Conservation (phyloP, 2,329 filamentous ascomycete species). For the Fusarium devonianum region DNA sequence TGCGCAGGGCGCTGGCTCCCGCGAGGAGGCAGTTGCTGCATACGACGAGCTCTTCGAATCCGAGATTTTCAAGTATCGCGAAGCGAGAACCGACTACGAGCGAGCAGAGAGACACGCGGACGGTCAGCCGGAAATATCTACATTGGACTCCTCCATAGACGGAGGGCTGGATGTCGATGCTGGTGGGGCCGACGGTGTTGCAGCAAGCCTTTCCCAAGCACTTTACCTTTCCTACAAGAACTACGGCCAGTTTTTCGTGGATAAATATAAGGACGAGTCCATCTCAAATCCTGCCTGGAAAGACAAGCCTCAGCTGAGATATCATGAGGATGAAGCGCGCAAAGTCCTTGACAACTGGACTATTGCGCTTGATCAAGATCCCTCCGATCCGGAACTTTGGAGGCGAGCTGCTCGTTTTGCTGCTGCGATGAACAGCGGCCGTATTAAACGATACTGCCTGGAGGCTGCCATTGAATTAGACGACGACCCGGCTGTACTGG, state of each 20-base stretch:
- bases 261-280: conserved; percentile 54
- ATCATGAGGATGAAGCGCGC: conserved; percentile 46
- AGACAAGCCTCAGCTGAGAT: conserved; percentile 38
- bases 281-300: conserved; percentile 61
- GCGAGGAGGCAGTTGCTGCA: conserved; percentile 77
- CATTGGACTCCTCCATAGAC: conserved; percentile 57
- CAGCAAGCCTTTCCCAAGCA: conserved; percentile 85
- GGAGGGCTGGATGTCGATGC: conserved; percentile 61
- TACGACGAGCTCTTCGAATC: conserved; percentile 88
- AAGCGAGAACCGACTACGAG: conserved; percentile 84
- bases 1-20: conserved; percentile 80
- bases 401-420: conserved; percentile 65
- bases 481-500: conserved; percentile 68
- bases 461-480: conserved; percentile 73
- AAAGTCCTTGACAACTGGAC: conserved; percentile 64
- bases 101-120: conserved; percentile 68
- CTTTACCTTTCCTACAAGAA: conserved; percentile 96
- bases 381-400: conserved; percentile 73
- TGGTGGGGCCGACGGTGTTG: conserved; percentile 74
- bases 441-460: conserved; percentile 67
- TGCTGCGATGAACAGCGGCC: conserved; percentile 62
- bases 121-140: conserved; percentile 49
- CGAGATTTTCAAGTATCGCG: conserved; percentile 92
- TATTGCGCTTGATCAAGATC: conserved; percentile 68
- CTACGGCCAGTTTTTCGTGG: conserved; percentile 89